These are phyloP conservation scores for Furcasterigmium furcatum DNA, from an alignment of 2,329 filamentous ascomycete genomes.

Conservation along the genomic window DNA sequence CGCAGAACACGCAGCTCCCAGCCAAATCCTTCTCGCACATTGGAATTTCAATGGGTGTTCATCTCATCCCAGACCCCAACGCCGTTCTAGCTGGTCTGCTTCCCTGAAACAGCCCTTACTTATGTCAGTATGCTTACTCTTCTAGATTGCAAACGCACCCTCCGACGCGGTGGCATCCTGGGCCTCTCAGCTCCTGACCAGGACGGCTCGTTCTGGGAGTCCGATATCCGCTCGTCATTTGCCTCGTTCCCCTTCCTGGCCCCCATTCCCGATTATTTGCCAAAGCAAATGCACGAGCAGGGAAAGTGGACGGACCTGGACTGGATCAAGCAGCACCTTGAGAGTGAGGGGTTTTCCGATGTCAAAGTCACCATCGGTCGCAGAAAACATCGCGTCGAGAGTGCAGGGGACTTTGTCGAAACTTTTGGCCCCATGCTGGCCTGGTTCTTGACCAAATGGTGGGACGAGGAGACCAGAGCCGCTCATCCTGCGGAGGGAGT, in stretches of 20 bases:
- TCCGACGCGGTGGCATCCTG: constrained; percentile 34
- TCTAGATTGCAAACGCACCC: constrained; percentile 36
- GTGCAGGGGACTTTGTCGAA: constrained; percentile 29
- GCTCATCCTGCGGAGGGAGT: constrained; percentile 33
- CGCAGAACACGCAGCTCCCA: background rate
- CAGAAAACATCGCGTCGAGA: constrained; percentile 17
- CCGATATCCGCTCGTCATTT: constrained; percentile 35
- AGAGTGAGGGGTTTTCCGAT: background rate
- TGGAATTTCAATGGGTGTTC: background rate
- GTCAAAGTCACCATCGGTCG: background rate
- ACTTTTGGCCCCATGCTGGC: constrained; percentile 34
- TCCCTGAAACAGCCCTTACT: background rate
- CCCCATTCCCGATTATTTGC: constrained; percentile 18
- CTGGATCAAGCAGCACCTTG: constrained; percentile 25
- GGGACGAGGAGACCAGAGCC: constrained; percentile 33
- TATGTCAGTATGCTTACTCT: background rate
- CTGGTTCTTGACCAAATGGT: constrained; percentile 31
- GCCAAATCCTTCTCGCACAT: background rate
- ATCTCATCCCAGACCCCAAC: constrained; percentile 1
- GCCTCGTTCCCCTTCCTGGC: constrained; percentile 3
- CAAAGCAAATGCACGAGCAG: constrained; percentile 35
- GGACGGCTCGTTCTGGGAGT: constrained; percentile 27
- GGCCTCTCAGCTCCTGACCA: constrained; percentile 32
- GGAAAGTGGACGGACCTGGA: constrained; percentile 34
- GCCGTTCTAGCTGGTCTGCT: background rate